Evolutionary conservation across 495 filamentous ascomycete genomes (phyloP), one percentile per base, ranked within the genome.

Genomic region (Terfezia boudieri): DNA sequence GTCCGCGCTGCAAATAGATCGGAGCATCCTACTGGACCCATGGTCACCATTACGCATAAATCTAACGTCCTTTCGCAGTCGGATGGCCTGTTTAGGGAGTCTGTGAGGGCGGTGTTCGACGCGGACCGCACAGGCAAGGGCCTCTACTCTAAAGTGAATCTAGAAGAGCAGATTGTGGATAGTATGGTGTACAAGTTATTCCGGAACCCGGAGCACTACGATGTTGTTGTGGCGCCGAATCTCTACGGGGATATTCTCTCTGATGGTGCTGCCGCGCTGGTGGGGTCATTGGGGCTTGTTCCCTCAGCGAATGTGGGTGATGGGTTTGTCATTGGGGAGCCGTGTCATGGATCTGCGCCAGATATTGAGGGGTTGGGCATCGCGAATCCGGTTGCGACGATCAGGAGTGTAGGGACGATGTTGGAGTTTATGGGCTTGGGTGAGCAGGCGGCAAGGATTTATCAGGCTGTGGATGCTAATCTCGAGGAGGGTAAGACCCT

Each of bases 151-250:
- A 68, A 64, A 36, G 71, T 96, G 36, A 69, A 70, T 26, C 76
- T 93, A 51, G 92, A 98, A 67, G 90, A 98, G 74, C 90, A 98
- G 74, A 98, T 98, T 60, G 89, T 98, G 55, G 90, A 98, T 68
- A 84, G 79, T 41, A 98, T 98, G 90, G 86, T 96, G 43, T 98
- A 98, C 77, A 96, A 96, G 74, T 81, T 98, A 49, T 95, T 96
- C 80, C 86, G 86, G 14, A 84, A 94, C 69, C 90, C 90, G 50
- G 76, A 78, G 58, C 77, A 77, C 61, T 98, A 96, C 78, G 90
- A 98, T 66, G 92, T 98, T 55, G 90, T 98, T 61, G 90, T 98
- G 38, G 90, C 92, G 36, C 90, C 90, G 8, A 98, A 98, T 71
- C 76, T 98, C 32, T 98, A 98, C 71, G 90, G 90, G 59, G 90